These are phyloP conservation scores for Capniomyces stellatus DNA, from an alignment of 371 early-diverging fungal species.

Conservation along the genomic window DNA sequence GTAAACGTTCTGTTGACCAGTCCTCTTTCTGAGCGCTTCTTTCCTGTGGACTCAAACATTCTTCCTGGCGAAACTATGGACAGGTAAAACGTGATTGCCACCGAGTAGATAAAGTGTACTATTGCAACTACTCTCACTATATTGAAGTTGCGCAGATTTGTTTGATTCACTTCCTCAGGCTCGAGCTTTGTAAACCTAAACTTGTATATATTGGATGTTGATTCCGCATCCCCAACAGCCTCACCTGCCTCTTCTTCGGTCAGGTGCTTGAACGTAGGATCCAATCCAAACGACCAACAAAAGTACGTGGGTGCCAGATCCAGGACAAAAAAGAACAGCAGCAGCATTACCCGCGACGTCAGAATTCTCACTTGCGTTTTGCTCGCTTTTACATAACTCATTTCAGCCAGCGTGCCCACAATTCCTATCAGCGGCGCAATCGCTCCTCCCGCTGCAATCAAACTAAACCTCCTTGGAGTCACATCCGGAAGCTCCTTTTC, in stretches of 20 bases:
- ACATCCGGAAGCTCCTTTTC: slow-evolving; percentile 19
- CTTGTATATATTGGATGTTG: not conserved
- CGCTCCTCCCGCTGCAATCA: slow-evolving; percentile 58
- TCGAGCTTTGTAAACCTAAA: not conserved
- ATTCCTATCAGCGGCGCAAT: slow-evolving; percentile 48
- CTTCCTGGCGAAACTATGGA: slow-evolving; percentile 46
- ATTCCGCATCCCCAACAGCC: not conserved
- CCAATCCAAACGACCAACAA: slow-evolving; percentile 26
- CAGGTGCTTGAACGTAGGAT: slow-evolving; percentile 20
- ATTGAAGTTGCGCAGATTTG: slow-evolving; percentile 26
- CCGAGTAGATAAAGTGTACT: slow-evolving; percentile 42
- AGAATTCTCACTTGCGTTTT: slow-evolving; percentile 40
- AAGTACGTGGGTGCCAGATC: slow-evolving; percentile 52
- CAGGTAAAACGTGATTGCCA: slow-evolving; percentile 42
- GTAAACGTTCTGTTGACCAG: slow-evolving; percentile 55
- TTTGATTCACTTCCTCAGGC: slow-evolving; percentile 21
- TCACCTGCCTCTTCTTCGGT: slow-evolving; percentile 6
- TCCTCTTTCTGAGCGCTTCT: slow-evolving; percentile 25
- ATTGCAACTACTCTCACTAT: slow-evolving; percentile 38
- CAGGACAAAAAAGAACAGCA: slow-evolving; percentile 38
- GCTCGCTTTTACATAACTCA: slow-evolving; percentile 42
- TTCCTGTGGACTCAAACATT: slow-evolving; percentile 36
- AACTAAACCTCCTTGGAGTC: slow-evolving; percentile 30
- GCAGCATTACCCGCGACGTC: slow-evolving; percentile 34
- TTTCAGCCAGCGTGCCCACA: slow-evolving; percentile 45